Evolutionary conservation across 352 stramenopile genomes (phyloP).

Genomic region (Phytophthora podocarpi): DNA sequence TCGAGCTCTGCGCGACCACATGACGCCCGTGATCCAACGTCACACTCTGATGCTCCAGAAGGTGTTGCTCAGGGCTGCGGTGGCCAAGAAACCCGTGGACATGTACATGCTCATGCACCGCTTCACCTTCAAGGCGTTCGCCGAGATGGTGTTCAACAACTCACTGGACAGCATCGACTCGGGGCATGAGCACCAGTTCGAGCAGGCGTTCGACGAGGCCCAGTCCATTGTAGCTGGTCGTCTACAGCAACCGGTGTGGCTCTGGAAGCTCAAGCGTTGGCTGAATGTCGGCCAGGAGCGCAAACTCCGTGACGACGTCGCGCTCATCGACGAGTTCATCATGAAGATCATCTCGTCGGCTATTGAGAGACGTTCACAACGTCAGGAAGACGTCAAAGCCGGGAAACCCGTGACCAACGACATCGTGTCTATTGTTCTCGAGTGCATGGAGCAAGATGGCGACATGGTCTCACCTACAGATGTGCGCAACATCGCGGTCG

Average conservation of each 20-base stretch:
- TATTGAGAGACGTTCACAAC: conserved; percentile 25
- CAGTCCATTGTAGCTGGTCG: no score
- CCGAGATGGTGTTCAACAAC: conserved; percentile 58
- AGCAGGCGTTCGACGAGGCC: conserved; percentile 41
- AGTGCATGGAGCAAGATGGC: conserved; percentile 26
- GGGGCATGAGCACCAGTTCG: conserved; percentile 38
- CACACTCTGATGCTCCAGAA: conserved; percentile 33
- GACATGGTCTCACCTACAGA: conserved; percentile 34
- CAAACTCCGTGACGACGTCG: conserved; percentile 24
- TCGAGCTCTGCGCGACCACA: conserved; percentile 41
- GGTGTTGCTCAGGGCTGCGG: conserved; percentile 22
- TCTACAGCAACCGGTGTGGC: no score
- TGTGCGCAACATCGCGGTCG: conserved; percentile 70
- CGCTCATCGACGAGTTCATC: conserved; percentile 37
- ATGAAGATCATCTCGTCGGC: conserved; percentile 28
- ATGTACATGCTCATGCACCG: conserved; percentile 38
- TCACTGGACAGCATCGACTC: no score
- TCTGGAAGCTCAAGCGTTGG: conserved; percentile 57
- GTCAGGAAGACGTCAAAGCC: conserved; percentile 19
- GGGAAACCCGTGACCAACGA: conserved; percentile 28
- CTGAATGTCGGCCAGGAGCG: conserved; percentile 42
- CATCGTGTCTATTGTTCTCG: conserved; percentile 47
- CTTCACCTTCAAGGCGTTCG: conserved; percentile 53
- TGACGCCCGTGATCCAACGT: conserved; percentile 43
- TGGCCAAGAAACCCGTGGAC: conserved; percentile 18